A percentile compares a stretch with the other conserved stretches of the same genome.
Conservation (phyloP, 495 filamentous ascomycete species). For the Aspergillus nanangensis region DNA sequence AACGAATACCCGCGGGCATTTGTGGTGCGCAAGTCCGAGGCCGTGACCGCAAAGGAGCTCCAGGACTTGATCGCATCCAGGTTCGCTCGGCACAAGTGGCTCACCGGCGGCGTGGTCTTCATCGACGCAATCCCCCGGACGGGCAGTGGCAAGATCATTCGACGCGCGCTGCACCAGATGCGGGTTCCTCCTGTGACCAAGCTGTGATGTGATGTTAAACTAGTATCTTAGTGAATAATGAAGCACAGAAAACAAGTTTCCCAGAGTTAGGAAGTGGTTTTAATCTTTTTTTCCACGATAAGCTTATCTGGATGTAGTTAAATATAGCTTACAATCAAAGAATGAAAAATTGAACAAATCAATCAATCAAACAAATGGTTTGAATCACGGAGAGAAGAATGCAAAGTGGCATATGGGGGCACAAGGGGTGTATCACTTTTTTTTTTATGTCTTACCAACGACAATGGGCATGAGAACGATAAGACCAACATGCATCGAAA, state of each 20-base stretch:
- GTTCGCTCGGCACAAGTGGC: slow-evolving; percentile 6
- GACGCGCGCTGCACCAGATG: background rate
- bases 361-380: slow-evolving; percentile 4
- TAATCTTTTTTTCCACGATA: no score
- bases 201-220: background rate
- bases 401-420: background rate
- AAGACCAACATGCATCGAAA: background rate
- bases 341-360: slow-evolving; percentile 19
- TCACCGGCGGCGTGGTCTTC: slow-evolving; percentile 7
- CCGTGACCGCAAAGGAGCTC: background rate
- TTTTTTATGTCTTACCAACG: background rate
- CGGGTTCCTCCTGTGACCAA: background rate
- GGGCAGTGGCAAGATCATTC: slow-evolving; percentile 8
- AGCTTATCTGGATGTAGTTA: no score
- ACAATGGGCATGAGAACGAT: background rate
- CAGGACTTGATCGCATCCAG: slow-evolving; percentile 2
- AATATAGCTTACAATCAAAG: slow-evolving; percentile 22
- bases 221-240: no score
- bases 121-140: slow-evolving; percentile 4
- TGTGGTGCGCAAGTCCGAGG: slow-evolving; percentile 1
- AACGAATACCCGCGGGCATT: slow-evolving; percentile 8
- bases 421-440: slow-evolving; percentile 2
- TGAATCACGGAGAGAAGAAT: slow-evolving; percentile 1
- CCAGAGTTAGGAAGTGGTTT: no score
- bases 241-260: no score